Base-by-base conservation (phyloP, 2,329 filamentous ascomycete species). In the Fusarium graminum region DNA sequence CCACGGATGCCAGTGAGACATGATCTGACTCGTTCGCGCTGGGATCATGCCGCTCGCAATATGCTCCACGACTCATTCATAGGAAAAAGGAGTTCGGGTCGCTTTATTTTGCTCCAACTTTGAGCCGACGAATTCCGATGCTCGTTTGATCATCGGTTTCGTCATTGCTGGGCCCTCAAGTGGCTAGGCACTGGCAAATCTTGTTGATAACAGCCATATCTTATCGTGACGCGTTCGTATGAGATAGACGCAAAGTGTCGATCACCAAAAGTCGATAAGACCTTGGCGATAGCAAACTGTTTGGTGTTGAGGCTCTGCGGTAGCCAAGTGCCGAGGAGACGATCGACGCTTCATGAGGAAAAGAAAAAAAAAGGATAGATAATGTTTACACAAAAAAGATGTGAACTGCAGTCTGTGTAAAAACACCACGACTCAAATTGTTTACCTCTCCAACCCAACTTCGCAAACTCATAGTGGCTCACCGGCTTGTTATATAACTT, bases 291-390 rank as follows among this genome's bases (percentile, higher is more conserved):
- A 54, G 45, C 13, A 29, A 26, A 26, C 34, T 6, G 3, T 16
- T 42, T 62, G 56, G 61, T 36, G 55, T 68, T 68, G 65, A 69
- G 65, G 65, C 65, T 68, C 65, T 66, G 61, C 62, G 55, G 55
- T 45, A 63, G 10, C 19, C 59, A 67, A 66, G 29, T 68, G 28
- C 65, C 65, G 49, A 63, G 39, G 19, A 13, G 28, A 45, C 28
- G 51, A 53, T 65, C 47, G 51, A 47, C 45, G 9, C 34, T 36
- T 25, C 32, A 22, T 22, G 22, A 22, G 4, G 43, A 36, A 14
- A 34, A 25, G 25, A 53, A 51, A 22, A 50, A 46, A 51, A 52
- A 42, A n/a, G 28, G 30, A 1, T 17, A 22, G 28, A 36, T 38
- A 41, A 22, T 41, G n/a, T 43, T 39, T 10, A 26, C 30, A 39